Evolutionary conservation across 805 yeast species (phyloP), one percentile per base, ranked within the genome.

Genomic region (Hanseniaspora osmophila): DNA sequence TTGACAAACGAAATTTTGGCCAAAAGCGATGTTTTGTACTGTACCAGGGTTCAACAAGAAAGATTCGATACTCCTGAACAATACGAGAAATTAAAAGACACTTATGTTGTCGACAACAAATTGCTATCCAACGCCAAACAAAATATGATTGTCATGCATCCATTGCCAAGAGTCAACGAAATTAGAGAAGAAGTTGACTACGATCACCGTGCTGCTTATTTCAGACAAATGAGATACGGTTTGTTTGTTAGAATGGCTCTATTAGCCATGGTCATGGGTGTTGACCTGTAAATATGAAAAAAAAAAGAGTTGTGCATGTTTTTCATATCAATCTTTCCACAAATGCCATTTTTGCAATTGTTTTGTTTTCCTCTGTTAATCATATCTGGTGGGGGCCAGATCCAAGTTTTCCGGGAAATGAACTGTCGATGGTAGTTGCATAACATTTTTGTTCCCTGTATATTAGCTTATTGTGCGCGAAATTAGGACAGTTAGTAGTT

Each of bases 181-280:
- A 90, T 92, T 56, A 84, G 84, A 60, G 97, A 88, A 69, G 98
- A 92, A 70, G 97, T 92, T 59, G 99, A 92, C 65, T 92, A 90
- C 61, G 99, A 92, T 68, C 96, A 90, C 67, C 84, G 99, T 66
- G 97, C 98, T 53, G 97, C 98, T 48, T 92, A 92, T 72, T 92
- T 92, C 75, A 84, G 99, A 77, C 97, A 92, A 73, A 92, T 92
- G 98, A 83, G 94, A 66, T 90, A 92, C 63, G 99, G 99, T 50
- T 73, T 92, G 64, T 92, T 81, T 62, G 95, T 94, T 41, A 87
- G 99, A 75, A 92, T 92, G 99, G 98, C 99, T 10, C 71, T 92
- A 56, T 75, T 92, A 62, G 95, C 97, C 46, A 83, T 92, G 95
- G 98, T 94, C 52, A 80, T 92, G 66, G 97, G 97, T 60, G 87